phyloP scores from a whole-genome alignment of 2,329 filamentous ascomycete species.

The Seiridium cupressi region DNA sequence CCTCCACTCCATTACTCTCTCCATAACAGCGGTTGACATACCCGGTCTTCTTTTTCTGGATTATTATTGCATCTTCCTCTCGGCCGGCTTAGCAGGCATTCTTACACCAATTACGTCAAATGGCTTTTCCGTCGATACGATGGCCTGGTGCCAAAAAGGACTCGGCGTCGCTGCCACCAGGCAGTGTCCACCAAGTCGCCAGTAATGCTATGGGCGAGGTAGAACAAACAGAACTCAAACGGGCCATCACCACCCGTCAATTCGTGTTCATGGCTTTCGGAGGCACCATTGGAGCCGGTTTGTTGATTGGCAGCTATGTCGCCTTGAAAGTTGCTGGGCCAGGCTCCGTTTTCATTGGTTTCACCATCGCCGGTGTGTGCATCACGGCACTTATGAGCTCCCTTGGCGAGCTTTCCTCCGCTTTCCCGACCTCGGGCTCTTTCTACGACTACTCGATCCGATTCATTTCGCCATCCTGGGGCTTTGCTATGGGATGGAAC shows the following conservation, averaged over 20 bases:
- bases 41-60: no score
- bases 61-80: no score
- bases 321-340: constrained; percentile 30
- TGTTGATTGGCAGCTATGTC: constrained; percentile 30
- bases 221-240: constrained; percentile 14
- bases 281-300: constrained; percentile 34
- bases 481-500: constrained; percentile 39
- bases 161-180: not conserved
- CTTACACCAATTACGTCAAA: not conserved
- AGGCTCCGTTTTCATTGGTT: constrained; percentile 28
- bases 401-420: constrained; percentile 21
- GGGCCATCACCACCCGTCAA: constrained; percentile 31
- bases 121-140: not conserved
- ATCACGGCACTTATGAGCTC: constrained; percentile 29
- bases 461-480: constrained; percentile 35
- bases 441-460: constrained; percentile 37
- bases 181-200: not conserved
- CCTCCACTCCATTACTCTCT: no score
- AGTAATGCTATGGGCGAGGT: not conserved
- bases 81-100: not conserved
- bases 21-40: no score
- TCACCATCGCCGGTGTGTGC: constrained; percentile 27
- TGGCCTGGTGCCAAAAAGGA: not conserved
- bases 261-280: constrained; percentile 22
- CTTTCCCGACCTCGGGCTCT: constrained; percentile 33